phyloP scores from a whole-genome alignment of 140 eudicot species.

The Oenanthe javanica region DNA sequence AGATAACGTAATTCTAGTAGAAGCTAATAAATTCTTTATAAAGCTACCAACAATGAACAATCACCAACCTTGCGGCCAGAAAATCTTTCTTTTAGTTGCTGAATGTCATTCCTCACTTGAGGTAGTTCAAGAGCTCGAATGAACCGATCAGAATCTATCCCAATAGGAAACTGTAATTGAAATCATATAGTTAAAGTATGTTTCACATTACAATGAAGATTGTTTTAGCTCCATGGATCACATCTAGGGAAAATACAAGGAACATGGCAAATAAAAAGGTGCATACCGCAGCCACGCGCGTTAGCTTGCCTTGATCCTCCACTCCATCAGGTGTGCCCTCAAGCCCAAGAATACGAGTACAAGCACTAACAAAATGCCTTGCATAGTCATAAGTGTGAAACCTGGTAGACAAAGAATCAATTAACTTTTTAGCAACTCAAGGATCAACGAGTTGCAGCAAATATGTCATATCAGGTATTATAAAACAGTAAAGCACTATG shows the following conservation, averaged over 20 bases:
- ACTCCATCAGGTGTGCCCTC: slow-evolving; percentile 94
- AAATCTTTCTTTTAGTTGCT: slow-evolving; percentile 56
- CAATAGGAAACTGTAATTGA: slow-evolving; percentile 75
- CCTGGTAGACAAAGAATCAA: slow-evolving; percentile 25
- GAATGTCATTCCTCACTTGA: slow-evolving; percentile 55
- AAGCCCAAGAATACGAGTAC: slow-evolving; percentile 92
- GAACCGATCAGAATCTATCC: slow-evolving; percentile 85
- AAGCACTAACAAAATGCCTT: slow-evolving; percentile 89
- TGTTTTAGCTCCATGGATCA: slow-evolving; percentile 5
- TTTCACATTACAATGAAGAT: background rate
- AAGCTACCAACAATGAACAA: background rate
- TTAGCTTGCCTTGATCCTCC: slow-evolving; percentile 84
- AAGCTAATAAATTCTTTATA: background rate
- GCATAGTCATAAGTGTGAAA: slow-evolving; percentile 96
- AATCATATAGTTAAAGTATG: slow-evolving; percentile 3
- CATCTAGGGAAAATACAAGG: background rate
- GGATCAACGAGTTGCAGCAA: slow-evolving; percentile 1
- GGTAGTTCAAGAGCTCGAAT: slow-evolving; percentile 55
- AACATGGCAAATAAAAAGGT: slow-evolving; percentile 3
- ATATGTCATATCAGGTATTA: background rate
- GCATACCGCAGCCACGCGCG: slow-evolving; percentile 89
- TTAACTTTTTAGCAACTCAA: background rate
- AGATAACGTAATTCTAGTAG: background rate
- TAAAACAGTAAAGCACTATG: background rate
- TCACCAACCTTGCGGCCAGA: slow-evolving; percentile 57